A percentile compares a stretch with the other conserved stretches of the same genome.
Conservation (phyloP, 1,284 basidiomycete genomes). For the Sporisorium iseilematis-ciliati region DNA sequence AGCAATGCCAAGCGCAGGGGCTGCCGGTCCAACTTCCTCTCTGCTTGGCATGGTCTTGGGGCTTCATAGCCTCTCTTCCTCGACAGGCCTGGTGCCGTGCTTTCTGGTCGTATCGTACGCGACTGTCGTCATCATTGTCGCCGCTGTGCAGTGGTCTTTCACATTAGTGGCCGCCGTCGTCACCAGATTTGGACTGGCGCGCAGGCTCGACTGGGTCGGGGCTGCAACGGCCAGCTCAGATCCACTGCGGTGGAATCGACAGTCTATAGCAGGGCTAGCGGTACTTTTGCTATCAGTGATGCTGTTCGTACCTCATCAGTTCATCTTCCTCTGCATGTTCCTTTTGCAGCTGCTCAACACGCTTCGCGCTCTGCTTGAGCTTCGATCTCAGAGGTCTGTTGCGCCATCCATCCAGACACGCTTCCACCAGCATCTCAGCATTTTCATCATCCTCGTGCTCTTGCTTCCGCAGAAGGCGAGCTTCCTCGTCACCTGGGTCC, state of each 20-base stretch:
- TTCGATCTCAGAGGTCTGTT: constrained; percentile 7
- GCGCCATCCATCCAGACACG: constrained; percentile 65
- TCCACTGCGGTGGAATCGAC: constrained; percentile 31
- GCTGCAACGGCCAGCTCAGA: constrained; percentile 25
- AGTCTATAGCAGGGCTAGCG: constrained; percentile 74
- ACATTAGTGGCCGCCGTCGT: constrained; percentile 19
- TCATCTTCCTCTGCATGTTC: constrained; percentile 85
- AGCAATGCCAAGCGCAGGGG: constrained; percentile 6
- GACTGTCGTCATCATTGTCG: constrained; percentile 27
- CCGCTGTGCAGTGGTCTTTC: constrained; percentile 31
- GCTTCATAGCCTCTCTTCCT: constrained; percentile 21
- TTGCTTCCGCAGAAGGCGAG: constrained; percentile 84
- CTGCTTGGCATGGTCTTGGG: constrained; percentile 46
- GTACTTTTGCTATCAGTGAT: constrained; percentile 78
- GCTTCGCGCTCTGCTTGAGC: constrained; percentile 53
- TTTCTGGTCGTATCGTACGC: constrained; percentile 39
- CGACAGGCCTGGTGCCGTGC: constrained; percentile 27
- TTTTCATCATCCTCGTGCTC: constrained; percentile 83
- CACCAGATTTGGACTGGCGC: constrained; percentile 13
- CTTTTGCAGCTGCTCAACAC: constrained; percentile 76
- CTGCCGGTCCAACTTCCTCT: constrained; percentile 29
- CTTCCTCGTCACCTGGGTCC: constrained; percentile 87
- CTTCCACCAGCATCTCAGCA: constrained; percentile 73
- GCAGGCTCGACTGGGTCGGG: constrained; percentile 23
- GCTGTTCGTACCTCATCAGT: constrained; percentile 86